Evolutionary conservation across 129 eudicot genomes (phyloP).

Genomic region (Flaveria ramosissima): DNA sequence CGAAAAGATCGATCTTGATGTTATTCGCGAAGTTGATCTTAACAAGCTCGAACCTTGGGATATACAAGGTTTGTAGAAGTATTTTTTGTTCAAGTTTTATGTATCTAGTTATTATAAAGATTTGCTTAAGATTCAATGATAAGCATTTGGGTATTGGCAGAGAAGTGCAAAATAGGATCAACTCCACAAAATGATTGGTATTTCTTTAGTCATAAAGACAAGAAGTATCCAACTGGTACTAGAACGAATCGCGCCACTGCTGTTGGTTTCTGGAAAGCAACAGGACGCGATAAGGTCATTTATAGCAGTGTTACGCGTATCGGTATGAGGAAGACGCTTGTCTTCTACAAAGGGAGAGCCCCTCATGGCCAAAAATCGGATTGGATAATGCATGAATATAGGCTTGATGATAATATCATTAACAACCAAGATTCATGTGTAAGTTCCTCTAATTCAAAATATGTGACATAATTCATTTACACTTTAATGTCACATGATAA

Average conservation of each 20-base stretch:
- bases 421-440: slow-evolving; percentile 36
- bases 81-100: neutral
- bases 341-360: slow-evolving; percentile 72
- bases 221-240: slow-evolving; percentile 69
- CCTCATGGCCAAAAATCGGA: slow-evolving; percentile 75
- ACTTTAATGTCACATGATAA: no score
- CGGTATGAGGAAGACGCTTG: slow-evolving; percentile 73
- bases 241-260: slow-evolving; percentile 71
- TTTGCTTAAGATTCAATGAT: neutral
- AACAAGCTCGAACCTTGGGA: slow-evolving; percentile 93
- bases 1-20: slow-evolving; percentile 72
- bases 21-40: slow-evolving; percentile 79
- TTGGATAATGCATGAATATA: slow-evolving; percentile 77
- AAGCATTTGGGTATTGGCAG: slow-evolving; percentile 35
- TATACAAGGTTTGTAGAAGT: slow-evolving; percentile 53
- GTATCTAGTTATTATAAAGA: neutral
- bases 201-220: slow-evolving; percentile 72
- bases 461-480: neutral
- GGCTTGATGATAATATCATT: slow-evolving; percentile 47
- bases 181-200: slow-evolving; percentile 84
- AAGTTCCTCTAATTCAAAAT: slow-evolving; percentile 11
- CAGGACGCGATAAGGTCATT: slow-evolving; percentile 65
- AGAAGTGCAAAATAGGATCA: slow-evolving; percentile 72
- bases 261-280: slow-evolving; percentile 77
- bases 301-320: slow-evolving; percentile 48